These are phyloP conservation scores for Aureobasidium sp. DNA, from an alignment of 2,329 filamentous ascomycete genomes.

Conservation along the genomic window DNA sequence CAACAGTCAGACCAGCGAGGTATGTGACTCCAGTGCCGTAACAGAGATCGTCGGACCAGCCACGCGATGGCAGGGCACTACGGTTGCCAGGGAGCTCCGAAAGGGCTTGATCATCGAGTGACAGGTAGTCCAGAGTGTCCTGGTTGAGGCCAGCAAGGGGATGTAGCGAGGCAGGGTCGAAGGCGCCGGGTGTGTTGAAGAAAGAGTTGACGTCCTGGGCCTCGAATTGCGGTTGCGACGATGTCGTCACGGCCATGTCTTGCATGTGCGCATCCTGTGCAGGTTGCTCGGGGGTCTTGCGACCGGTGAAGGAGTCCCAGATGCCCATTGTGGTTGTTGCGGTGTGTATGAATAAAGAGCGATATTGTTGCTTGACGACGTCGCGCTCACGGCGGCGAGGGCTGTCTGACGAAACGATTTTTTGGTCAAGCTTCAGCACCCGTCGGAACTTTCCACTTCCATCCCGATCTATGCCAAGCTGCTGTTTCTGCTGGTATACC, in stretches of 20 bases:
- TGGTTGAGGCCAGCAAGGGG: conserved; percentile 89
- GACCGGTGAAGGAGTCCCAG: conserved; percentile 56
- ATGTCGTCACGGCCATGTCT: conserved; percentile 39
- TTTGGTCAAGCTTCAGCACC: not conserved
- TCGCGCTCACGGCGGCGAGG: conserved; percentile 4
- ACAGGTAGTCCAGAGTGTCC: conserved; percentile 89
- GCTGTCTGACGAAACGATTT: conserved; percentile 14
- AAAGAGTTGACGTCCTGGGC: conserved; percentile 80
- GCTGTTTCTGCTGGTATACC: not conserved
- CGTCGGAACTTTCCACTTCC: conserved; percentile 12
- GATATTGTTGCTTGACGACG: not conserved
- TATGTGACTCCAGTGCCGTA: conserved; percentile 96
- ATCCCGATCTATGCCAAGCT: conserved; percentile 1
- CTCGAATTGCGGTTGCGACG: conserved; percentile 41
- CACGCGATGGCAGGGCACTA: conserved; percentile 85
- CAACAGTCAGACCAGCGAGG: conserved; percentile 73
- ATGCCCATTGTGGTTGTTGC: conserved; percentile 41
- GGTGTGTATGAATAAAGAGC: not conserved
- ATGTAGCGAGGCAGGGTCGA: conserved; percentile 84
- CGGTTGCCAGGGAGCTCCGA: conserved; percentile 79
- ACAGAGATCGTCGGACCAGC: conserved; percentile 96
- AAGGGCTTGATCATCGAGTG: conserved; percentile 83
- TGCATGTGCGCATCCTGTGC: conserved; percentile 35
- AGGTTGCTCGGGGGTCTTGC: conserved; percentile 43
- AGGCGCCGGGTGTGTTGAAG: conserved; percentile 65